These are phyloP conservation scores for Pseudopyricularia cyperi DNA, from an alignment of 2,329 filamentous ascomycete genomes.

Conservation along the genomic window DNA sequence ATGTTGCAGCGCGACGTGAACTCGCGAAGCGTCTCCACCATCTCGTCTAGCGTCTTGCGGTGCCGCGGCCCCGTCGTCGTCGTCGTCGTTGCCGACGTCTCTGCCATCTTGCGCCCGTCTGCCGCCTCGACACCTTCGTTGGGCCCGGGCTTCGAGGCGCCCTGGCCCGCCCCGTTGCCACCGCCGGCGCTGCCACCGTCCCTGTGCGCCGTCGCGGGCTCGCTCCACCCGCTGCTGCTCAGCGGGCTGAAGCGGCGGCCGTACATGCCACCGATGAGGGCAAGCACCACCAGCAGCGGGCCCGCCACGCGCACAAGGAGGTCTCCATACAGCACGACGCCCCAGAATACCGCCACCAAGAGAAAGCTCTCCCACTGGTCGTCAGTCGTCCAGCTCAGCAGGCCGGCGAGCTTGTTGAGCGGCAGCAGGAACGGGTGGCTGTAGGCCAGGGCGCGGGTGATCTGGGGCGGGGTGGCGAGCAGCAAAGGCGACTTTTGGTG, in stretches of 20 bases:
- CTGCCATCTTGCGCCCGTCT: constrained; percentile 23
- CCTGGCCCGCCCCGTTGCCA: constrained; percentile 3
- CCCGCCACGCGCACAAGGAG: constrained; percentile 68
- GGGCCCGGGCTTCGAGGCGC: background rate
- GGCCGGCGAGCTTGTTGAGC: constrained; percentile 69
- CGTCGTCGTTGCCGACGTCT: constrained; percentile 8
- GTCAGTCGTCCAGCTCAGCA: constrained; percentile 86
- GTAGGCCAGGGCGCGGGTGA: constrained; percentile 88
- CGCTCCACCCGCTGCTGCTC: constrained; percentile 66
- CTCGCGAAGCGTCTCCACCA: constrained; percentile 82
- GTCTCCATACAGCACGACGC: constrained; percentile 73
- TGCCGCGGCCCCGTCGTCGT: constrained; percentile 58
- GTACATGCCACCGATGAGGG: constrained; percentile 86
- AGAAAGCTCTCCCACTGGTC: constrained; percentile 98
- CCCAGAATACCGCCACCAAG: constrained; percentile 76
- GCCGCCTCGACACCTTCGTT: constrained; percentile 5
- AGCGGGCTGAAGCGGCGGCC: constrained; percentile 77
- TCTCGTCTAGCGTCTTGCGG: constrained; percentile 93
- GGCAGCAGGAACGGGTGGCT: constrained; percentile 89
- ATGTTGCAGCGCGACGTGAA: constrained; percentile 90
- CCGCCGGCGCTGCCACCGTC: constrained; percentile 18
- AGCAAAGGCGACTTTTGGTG: constrained; percentile 93
- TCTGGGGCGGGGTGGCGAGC: constrained; percentile 83
- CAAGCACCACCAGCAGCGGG: constrained; percentile 66
- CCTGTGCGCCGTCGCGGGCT: constrained; percentile 25